phyloP scores from a whole-genome alignment of 495 filamentous ascomycete genomes.

The Tuber indicum region DNA sequence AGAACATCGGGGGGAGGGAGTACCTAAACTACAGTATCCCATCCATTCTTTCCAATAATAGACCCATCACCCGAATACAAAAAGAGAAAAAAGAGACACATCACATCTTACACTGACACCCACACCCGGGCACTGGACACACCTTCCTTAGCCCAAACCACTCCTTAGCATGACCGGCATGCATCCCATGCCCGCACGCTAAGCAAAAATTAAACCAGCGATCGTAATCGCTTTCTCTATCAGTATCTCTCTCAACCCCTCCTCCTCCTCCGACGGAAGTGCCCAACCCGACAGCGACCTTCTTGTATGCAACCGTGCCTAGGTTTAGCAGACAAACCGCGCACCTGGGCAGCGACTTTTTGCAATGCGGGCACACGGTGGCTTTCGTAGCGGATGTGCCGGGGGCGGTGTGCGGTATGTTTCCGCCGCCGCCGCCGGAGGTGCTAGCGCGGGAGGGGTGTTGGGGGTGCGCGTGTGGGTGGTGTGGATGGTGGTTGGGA shows the following conservation, averaged over 20 bases:
- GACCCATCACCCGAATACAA: not conserved
- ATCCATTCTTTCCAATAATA: not conserved
- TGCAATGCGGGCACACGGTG: slow-evolving; percentile 74
- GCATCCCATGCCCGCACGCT: slow-evolving; percentile 80
- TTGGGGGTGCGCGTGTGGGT: slow-evolving; percentile 21
- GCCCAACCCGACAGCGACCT: slow-evolving; percentile 12
- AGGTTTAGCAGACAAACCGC: slow-evolving; percentile 80
- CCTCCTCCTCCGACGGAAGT: slow-evolving; percentile 11
- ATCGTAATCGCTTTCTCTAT: slow-evolving; percentile 37
- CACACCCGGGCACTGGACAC: slow-evolving; percentile 85
- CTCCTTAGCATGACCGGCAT: slow-evolving; percentile 76
- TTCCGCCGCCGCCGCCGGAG: slow-evolving; percentile 6
- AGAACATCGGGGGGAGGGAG: not conserved
- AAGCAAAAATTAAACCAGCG: slow-evolving; percentile 68
- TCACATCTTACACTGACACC: slow-evolving; percentile 64
- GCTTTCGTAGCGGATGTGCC: slow-evolving; percentile 38
- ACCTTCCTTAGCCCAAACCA: slow-evolving; percentile 79
- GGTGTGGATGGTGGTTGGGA: slow-evolving; percentile 15
- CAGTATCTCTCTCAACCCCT: slow-evolving; percentile 31
- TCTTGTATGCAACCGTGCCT: slow-evolving; percentile 49
- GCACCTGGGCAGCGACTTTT: slow-evolving; percentile 79
- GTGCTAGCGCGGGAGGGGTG: slow-evolving; percentile 11
- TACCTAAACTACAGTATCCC: not conserved
- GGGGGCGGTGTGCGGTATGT: slow-evolving; percentile 1
- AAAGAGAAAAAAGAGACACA: not conserved